These are phyloP conservation scores for Casuarina equisetifolia DNA, from an alignment of 306 rosid genomes.

Conservation along the genomic window DNA sequence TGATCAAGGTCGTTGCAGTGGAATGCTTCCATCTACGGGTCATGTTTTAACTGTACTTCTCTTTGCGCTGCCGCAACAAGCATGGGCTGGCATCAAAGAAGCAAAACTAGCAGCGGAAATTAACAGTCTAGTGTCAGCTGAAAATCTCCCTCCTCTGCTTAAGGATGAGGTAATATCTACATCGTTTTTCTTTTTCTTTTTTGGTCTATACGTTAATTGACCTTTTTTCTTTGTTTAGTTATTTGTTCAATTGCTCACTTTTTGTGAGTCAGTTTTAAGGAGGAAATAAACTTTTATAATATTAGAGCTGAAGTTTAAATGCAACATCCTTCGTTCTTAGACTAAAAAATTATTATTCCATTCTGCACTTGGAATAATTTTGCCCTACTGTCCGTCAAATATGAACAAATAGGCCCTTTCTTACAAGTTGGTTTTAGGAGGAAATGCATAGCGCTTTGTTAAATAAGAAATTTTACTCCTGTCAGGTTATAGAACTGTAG, in stretches of 20 bases:
- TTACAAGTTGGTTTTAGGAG: no score
- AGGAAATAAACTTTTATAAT: no score
- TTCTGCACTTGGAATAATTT: no score
- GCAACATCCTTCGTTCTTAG: no score
- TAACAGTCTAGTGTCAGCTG: slow-evolving; percentile 43
- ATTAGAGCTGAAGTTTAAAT: no score
- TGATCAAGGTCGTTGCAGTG: slow-evolving; percentile 64
- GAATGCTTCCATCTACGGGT: slow-evolving; percentile 72
- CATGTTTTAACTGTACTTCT: slow-evolving; percentile 81
- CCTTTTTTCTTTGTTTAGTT: no score
- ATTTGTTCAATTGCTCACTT: no score
- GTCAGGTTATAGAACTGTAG: not conserved
- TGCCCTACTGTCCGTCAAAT: no score
- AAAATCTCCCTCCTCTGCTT: slow-evolving; percentile 61
- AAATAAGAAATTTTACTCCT: not conserved
- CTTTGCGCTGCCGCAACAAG: slow-evolving; percentile 63
- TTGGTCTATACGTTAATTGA: not conserved
- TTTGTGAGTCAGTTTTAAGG: no score
- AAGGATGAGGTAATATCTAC: slow-evolving; percentile 66
- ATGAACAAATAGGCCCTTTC: no score
- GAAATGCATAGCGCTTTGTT: no score
- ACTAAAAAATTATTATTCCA: no score
- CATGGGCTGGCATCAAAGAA: slow-evolving; percentile 72
- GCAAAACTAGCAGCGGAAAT: slow-evolving; percentile 56
- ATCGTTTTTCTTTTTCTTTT: slow-evolving; percentile 7